Conservation (phyloP, 2,329 filamentous ascomycete species). For the Nectriaceae sp. region DNA sequence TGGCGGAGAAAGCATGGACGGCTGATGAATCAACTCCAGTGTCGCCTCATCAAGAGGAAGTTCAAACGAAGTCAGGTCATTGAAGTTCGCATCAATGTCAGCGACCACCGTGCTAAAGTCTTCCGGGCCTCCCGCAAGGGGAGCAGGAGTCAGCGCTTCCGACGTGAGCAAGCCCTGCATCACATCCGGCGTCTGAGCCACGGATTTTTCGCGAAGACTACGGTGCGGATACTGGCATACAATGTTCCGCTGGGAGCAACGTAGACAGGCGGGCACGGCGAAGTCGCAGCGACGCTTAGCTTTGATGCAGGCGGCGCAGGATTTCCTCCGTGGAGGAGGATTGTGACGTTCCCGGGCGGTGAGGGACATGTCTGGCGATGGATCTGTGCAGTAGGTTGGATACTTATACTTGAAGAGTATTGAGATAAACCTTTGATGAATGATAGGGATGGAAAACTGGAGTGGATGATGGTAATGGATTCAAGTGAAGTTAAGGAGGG, state of each 20-base stretch:
- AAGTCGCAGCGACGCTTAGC: constrained; percentile 60
- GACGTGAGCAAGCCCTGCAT: constrained; percentile 13
- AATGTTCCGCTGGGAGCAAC: constrained; percentile 51
- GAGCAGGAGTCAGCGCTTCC: constrained; percentile 6
- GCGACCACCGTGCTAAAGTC: constrained; percentile 20
- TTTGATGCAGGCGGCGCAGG: constrained; percentile 57
- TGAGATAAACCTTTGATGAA: neutral
- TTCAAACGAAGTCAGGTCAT: constrained; percentile 11
- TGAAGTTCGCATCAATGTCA: constrained; percentile 15
- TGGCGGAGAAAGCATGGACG: constrained; percentile 24
- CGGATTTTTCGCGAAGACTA: too few relatives aligned
- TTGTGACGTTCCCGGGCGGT: constrained; percentile 41
- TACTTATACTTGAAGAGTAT: neutral
- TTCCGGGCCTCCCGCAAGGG: constrained; percentile 1
- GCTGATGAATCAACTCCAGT: constrained; percentile 23
- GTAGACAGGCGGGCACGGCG: constrained; percentile 50
- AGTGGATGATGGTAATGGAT: neutral
- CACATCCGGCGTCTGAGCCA: constrained; percentile 1
- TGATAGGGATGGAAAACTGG: too few relatives aligned
- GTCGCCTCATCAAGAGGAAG: constrained; percentile 15
- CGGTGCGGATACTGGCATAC: constrained; percentile 53
- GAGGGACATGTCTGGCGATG: constrained; percentile 27
- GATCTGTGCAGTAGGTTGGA: neutral
- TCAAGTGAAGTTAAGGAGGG: neutral
- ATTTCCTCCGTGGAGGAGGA: constrained; percentile 53